Percentiles rank a stretch among this genome's conserved stretches.
phyloP scores from a whole-genome alignment of 2,329 filamentous ascomycete species.

The Aspergillus flavus region DNA sequence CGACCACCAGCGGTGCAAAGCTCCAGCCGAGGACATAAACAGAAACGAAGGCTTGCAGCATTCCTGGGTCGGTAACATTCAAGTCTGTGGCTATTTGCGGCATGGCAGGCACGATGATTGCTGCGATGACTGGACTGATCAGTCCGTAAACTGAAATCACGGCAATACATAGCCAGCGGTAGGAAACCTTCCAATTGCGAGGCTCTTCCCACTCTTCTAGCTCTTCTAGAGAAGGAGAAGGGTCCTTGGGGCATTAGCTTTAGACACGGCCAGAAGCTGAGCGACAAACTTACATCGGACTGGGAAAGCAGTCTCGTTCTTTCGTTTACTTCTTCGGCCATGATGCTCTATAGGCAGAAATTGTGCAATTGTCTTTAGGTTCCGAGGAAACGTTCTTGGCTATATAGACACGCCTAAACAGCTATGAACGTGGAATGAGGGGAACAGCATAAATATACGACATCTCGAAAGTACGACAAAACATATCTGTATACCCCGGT shows the following conservation, averaged over 20 bases:
- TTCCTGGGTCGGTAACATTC: neutral
- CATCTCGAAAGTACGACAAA: neutral
- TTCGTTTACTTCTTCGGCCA: neutral
- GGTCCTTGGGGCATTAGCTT: neutral
- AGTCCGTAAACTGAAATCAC: neutral
- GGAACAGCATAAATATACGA: neutral
- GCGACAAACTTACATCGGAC: neutral
- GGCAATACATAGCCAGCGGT: neutral
- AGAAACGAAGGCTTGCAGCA: neutral
- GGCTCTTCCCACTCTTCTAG: neutral
- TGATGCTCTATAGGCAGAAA: neutral
- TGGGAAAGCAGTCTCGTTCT: neutral
- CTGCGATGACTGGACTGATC: neutral
- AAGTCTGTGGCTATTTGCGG: neutral
- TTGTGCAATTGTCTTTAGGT: neutral
- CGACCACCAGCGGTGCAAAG: neutral
- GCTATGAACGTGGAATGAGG: neutral
- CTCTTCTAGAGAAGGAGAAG: neutral
- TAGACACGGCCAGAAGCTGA: neutral
- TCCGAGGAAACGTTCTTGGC: neutral
- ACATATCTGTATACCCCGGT: neutral
- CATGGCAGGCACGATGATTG: neutral
- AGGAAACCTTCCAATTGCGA: neutral
- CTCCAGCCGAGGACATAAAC: neutral
- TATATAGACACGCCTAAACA: neutral